These are phyloP conservation scores for Phytophthora pluvialis DNA, from an alignment of 352 stramenopile species.

Conservation along the genomic window DNA sequence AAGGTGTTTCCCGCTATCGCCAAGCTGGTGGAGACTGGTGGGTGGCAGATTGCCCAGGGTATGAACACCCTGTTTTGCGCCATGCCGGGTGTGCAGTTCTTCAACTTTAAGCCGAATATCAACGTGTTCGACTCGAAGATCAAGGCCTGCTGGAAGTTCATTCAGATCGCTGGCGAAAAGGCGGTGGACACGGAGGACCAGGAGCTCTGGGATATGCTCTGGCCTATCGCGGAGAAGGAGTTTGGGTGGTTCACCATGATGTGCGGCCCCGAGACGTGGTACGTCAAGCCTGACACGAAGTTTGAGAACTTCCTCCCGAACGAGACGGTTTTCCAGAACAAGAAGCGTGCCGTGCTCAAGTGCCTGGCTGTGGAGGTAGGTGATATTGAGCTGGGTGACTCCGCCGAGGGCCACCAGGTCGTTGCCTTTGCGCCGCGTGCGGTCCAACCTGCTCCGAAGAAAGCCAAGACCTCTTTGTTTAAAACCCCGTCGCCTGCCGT, in stretches of 20 bases:
- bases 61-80: slow-evolving; percentile 70
- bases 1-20: slow-evolving; percentile 54
- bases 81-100: slow-evolving; percentile 82
- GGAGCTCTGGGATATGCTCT: slow-evolving; percentile 71
- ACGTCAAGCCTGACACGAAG: slow-evolving; percentile 71
- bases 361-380: slow-evolving; percentile 60
- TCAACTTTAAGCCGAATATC: slow-evolving; percentile 85
- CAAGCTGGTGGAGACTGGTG: slow-evolving; percentile 50
- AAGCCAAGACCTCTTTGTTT: slow-evolving; percentile 41
- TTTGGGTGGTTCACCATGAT: slow-evolving; percentile 82
- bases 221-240: slow-evolving; percentile 61
- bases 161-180: slow-evolving; percentile 43
- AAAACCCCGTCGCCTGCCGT: slow-evolving; percentile 49
- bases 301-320: slow-evolving; percentile 79
- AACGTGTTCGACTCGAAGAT: slow-evolving; percentile 83
- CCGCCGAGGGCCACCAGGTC: slow-evolving; percentile 64
- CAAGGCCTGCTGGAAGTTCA: slow-evolving; percentile 85
- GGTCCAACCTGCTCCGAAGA: slow-evolving; percentile 29
- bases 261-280: slow-evolving; percentile 74
- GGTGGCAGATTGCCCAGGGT: slow-evolving; percentile 71
- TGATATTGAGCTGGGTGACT: slow-evolving; percentile 70
- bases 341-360: slow-evolving; percentile 75
- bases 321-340: slow-evolving; percentile 83
- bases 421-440: slow-evolving; percentile 52
- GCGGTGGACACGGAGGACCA: slow-evolving; percentile 35